Evolutionary conservation across 768 basidiomycete genomes (phyloP), one percentile per base, ranked within the genome.

Genomic region (Lentinula lateritia): DNA sequence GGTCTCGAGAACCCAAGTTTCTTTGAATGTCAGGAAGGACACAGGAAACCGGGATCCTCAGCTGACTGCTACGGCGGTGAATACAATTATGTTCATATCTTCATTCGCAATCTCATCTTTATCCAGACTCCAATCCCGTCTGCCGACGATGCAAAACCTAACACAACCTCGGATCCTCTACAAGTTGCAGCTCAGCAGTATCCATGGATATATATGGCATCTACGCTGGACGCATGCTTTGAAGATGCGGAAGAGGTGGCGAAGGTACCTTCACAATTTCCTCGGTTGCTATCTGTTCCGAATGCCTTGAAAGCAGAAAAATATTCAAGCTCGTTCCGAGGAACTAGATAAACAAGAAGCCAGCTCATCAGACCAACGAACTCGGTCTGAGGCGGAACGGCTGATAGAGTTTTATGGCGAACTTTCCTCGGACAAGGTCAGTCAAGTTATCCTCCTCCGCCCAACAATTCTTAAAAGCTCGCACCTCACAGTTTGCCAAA

Each of bases 121-220:
- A 20, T 48, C 20, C 46, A 48, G 46, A 12, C 46, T 20, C n/a
- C 55, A 43, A 43, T 23, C 28, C 55, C 55, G 55, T 34, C 55
- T 56, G 28, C 55, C 55, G 55, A 43, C 55, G 55, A 56, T 28
- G 20, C 39, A 20, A 32, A 42, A 15, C 18, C 12, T 3, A 43
- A 43, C 32, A 52, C 50, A 32, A 54, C 53, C 1, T 66, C 74
- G 23, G 78, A 81, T 60, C 64, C 78, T 13, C 68, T 83, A 12
- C 79, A 83, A 64, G 67, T 80, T 5, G 81, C 80, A 1, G 81
- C 83, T 12, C 82, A 84, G 61, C 69, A 76, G 16, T 83, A 84
- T 62, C 80, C 85, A 62, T 87, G 85, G 86, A 61, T 80, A 34
- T 82, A 81, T 64, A 87, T 88, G 85, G 76, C 77, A 5, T 79